These are phyloP conservation scores for Blastobotrys indianensis DNA, from an alignment of 1,139 yeast species.

Conservation along the genomic window DNA sequence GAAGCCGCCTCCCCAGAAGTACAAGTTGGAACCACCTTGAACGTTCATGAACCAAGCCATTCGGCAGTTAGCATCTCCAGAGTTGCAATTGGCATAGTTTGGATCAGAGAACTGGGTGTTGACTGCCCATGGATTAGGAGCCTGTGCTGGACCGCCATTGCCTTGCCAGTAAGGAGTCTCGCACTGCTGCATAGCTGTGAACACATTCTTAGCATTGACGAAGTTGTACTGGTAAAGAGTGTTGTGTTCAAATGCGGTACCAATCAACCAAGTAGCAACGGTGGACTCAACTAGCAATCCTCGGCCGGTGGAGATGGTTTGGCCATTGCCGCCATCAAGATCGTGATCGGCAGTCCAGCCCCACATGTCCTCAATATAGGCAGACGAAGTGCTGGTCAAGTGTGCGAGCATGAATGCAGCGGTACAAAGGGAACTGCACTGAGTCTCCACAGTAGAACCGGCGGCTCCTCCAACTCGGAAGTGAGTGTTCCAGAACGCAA, in stretches of 20 bases:
- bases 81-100: conserved; percentile 8
- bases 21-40: no score
- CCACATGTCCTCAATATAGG: conserved; percentile 16
- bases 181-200: conserved; percentile 12
- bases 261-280: conserved; percentile 9
- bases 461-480: conserved; percentile 15
- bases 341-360: conserved; percentile 16
- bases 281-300: conserved; percentile 14
- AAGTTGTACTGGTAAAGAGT: conserved; percentile 13
- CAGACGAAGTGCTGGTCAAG: conserved; percentile 12
- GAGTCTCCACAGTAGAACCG: conserved; percentile 5
- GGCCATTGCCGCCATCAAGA: conserved; percentile 17
- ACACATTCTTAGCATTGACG: conserved; percentile 10
- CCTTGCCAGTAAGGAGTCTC: conserved; percentile 17
- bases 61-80: no score
- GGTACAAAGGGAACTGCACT: conserved; percentile 6
- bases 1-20: no score
- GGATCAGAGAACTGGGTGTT: conserved; percentile 12
- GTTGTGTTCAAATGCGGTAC: conserved; percentile 14
- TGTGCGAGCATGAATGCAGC: conserved; percentile 13
- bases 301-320: conserved; percentile 12
- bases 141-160: conserved; percentile 9
- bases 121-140: conserved; percentile 13
- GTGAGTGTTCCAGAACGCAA: conserved; percentile 14
- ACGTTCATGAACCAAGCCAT: no score